These are phyloP conservation scores for Kluyveromyces dobzhanskii DNA, from an alignment of 805 yeast genomes.

Conservation along the genomic window DNA sequence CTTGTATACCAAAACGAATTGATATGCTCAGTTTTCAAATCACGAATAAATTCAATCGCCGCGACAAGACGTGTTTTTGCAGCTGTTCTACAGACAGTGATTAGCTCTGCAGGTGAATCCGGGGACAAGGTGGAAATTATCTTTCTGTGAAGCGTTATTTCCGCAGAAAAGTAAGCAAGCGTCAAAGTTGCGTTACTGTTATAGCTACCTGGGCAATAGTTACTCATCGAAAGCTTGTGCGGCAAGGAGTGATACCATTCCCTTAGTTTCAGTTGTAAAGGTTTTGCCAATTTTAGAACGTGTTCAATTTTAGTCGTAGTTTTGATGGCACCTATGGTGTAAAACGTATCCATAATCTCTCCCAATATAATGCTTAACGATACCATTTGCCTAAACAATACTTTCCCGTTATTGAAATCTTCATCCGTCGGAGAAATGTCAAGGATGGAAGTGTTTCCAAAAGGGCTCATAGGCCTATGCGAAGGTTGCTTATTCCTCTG, in stretches of 20 bases:
- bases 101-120: conserved; percentile 44
- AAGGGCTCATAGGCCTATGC: conserved; percentile 6
- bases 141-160: conserved; percentile 74
- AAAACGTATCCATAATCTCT: conserved; percentile 64
- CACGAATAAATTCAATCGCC: conserved; percentile 69
- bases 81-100: conserved; percentile 70
- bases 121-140: conserved; percentile 47
- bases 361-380: conserved; percentile 59
- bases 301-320: conserved; percentile 52
- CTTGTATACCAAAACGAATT: conserved; percentile 89
- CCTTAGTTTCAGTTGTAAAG: conserved; percentile 60
- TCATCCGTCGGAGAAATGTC: conserved; percentile 30
- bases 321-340: conserved; percentile 58
- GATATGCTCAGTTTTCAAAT: conserved; percentile 71
- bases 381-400: conserved; percentile 59
- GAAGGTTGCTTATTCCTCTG: conserved; percentile 3
- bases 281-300: conserved; percentile 71
- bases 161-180: conserved; percentile 82
- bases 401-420: conserved; percentile 64
- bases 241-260: conserved; percentile 75
- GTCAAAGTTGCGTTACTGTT: conserved; percentile 75
- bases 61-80: conserved; percentile 78
- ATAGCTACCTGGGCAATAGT: conserved; percentile 50
- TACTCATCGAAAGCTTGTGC: conserved; percentile 50
- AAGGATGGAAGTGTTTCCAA: conserved; percentile 16